Conservation (phyloP, 2,329 filamentous ascomycete species). For the Penicillium sclerotigenum region DNA sequence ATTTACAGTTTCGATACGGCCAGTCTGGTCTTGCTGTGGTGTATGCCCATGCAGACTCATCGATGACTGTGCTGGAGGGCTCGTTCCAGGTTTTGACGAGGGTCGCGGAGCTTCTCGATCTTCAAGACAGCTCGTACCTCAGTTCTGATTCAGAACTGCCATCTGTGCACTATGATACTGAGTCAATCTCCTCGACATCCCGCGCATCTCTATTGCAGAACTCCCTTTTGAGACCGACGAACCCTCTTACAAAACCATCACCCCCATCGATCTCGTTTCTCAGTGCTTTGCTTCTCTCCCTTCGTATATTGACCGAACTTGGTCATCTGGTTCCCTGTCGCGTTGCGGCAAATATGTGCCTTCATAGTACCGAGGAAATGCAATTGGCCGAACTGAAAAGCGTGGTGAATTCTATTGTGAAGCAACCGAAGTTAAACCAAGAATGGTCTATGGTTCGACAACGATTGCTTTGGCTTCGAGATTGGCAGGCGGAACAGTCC, state of each 20-base stretch:
- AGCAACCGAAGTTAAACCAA: constrained; percentile 44
- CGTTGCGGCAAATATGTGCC: constrained; percentile 48
- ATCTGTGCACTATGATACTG: constrained; percentile 31
- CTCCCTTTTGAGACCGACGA: constrained; percentile 37
- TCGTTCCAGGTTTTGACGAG: constrained; percentile 51
- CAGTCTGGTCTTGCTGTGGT: constrained; percentile 59
- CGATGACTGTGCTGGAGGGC: constrained; percentile 45
- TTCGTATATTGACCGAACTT: constrained; percentile 39
- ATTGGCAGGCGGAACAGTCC: constrained; percentile 49
- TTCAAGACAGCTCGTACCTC: constrained; percentile 45
- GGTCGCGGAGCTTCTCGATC: constrained; percentile 50
- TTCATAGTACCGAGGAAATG: constrained; percentile 52
- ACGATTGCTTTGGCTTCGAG: constrained; percentile 59
- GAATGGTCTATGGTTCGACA: constrained; percentile 50
- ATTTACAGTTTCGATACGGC: constrained; percentile 50
- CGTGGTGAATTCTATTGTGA: constrained; percentile 49
- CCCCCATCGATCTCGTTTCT: constrained; percentile 41
- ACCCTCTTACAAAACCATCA: constrained; percentile 43
- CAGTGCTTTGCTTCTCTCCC: constrained; percentile 41
- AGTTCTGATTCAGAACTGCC: constrained; percentile 24
- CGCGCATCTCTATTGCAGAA: constrained; percentile 43
- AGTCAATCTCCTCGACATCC: constrained; percentile 36
- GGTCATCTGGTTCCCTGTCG: constrained; percentile 38
- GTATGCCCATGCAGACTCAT: constrained; percentile 52
- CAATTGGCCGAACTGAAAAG: constrained; percentile 54